phyloP scores from a whole-genome alignment of 352 stramenopile genomes.

The Phytophthora meadii region DNA sequence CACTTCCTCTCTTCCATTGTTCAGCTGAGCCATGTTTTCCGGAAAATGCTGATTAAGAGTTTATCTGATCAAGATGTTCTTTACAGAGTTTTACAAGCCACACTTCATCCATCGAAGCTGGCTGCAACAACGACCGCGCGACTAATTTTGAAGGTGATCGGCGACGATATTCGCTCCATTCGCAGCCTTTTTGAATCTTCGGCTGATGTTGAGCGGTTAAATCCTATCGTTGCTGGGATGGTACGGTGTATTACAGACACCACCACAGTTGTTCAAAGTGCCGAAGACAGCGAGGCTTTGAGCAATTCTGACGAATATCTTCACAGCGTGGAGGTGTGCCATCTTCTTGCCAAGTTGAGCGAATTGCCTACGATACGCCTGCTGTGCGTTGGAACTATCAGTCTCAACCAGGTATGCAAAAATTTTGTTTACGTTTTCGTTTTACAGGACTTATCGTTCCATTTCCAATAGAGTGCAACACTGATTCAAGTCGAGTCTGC shows the following conservation, averaged over 20 bases:
- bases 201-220: conserved; percentile 45
- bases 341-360: conserved; percentile 68
- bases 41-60: conserved; percentile 59
- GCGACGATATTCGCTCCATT: conserved; percentile 63
- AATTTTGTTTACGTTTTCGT: background rate
- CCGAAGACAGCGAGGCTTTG: conserved; percentile 50
- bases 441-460: no score
- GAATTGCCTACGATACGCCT: conserved; percentile 53
- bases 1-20: conserved; percentile 70
- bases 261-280: conserved; percentile 47
- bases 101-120: conserved; percentile 73
- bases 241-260: conserved; percentile 67
- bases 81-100: conserved; percentile 71
- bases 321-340: conserved; percentile 64
- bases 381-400: conserved; percentile 64
- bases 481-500: conserved; percentile 74
- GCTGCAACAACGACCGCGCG: conserved; percentile 57
- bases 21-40: conserved; percentile 64
- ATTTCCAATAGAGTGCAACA: conserved; percentile 52
- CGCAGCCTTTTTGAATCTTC: conserved; percentile 54
- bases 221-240: conserved; percentile 58
- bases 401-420: conserved; percentile 71
- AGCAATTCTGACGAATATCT: conserved; percentile 71
- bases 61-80: conserved; percentile 68
- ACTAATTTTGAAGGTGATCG: conserved; percentile 67